These are phyloP conservation scores for Agrostemma githago DNA, from an alignment of 148 eudicot species.

Conservation along the genomic window DNA sequence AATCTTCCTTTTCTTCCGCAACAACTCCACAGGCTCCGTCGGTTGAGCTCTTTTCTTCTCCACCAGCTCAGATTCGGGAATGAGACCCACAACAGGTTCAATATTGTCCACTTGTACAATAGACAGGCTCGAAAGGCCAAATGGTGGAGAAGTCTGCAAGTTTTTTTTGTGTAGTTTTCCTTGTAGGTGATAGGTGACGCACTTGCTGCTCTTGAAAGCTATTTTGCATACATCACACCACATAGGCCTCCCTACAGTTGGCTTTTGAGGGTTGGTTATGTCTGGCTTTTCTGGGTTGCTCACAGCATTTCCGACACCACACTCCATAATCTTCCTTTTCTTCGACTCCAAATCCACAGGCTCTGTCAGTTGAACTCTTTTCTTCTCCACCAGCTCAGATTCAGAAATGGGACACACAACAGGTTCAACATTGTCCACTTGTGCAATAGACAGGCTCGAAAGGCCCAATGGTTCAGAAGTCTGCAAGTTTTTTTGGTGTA, in stretches of 20 bases:
- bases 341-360: conserved; percentile 30
- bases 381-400: conserved; percentile 18
- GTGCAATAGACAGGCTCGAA: background rate
- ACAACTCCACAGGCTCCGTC: no score
- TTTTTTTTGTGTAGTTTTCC: conserved; percentile 34
- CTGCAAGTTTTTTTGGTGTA: conserved; percentile 28
- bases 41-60: conserved; percentile 10
- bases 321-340: conserved; percentile 31
- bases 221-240: conserved; percentile 36
- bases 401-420: background rate
- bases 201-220: conserved; percentile 23
- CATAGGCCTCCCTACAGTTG: background rate
- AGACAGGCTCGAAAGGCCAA: background rate
- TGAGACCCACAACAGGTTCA: background rate
- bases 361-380: conserved; percentile 12
- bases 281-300: background rate
- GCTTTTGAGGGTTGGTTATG: conserved; percentile 14
- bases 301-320: conserved; percentile 1
- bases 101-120: conserved; percentile 8
- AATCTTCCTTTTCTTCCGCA: no score
- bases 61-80: background rate
- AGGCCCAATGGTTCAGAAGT: conserved; percentile 1
- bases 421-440: conserved; percentile 2
- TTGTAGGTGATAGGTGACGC: conserved; percentile 5
- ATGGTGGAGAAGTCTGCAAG: conserved; percentile 11